phyloP scores from a whole-genome alignment of 2,329 filamentous ascomycete genomes.

The Shiraia sp. region DNA sequence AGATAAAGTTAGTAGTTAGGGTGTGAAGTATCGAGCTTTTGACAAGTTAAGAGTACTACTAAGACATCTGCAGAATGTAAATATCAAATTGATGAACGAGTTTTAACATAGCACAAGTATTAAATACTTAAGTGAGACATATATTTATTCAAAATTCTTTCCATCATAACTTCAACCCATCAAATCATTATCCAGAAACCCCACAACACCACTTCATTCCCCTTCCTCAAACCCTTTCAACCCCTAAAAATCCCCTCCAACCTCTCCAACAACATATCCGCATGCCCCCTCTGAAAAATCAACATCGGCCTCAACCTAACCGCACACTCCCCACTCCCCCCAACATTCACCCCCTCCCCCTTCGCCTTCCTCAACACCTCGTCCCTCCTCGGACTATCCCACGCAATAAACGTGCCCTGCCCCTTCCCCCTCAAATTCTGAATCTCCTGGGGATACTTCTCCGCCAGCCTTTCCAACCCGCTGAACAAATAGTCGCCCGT shows the following conservation, averaged over 20 bases:
- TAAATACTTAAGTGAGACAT: too few relatives aligned
- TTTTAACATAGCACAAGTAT: too few relatives aligned
- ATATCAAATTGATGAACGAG: too few relatives aligned
- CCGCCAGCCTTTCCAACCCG: constrained; percentile 68
- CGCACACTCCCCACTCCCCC: constrained; percentile 74
- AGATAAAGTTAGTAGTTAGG: too few relatives aligned
- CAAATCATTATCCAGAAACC: too few relatives aligned
- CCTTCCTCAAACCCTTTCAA: too few relatives aligned
- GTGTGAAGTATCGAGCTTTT: too few relatives aligned
- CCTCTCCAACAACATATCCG: constrained; percentile 77
- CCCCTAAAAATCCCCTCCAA: constrained; percentile 75
- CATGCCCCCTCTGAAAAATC: constrained; percentile 89
- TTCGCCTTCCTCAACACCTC: constrained; percentile 80
- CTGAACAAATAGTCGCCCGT: constrained; percentile 79
- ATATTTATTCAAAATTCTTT: too few relatives aligned
- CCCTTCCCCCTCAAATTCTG: constrained; percentile 84
- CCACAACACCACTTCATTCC: too few relatives aligned
- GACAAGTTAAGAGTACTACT: too few relatives aligned
- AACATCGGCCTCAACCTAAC: constrained; percentile 87
- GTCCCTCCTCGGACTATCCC: constrained; percentile 80
- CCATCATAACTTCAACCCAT: too few relatives aligned
- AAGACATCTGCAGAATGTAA: too few relatives aligned
- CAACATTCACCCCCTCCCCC: constrained; percentile 81
- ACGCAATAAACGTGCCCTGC: constrained; percentile 90
- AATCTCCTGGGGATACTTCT: constrained; percentile 76